A percentile compares a stretch with the other conserved stretches of the same genome.
Evolutionary conservation across 2,329 filamentous ascomycete genomes (phyloP).

Genomic region (Fusarium stilboides): DNA sequence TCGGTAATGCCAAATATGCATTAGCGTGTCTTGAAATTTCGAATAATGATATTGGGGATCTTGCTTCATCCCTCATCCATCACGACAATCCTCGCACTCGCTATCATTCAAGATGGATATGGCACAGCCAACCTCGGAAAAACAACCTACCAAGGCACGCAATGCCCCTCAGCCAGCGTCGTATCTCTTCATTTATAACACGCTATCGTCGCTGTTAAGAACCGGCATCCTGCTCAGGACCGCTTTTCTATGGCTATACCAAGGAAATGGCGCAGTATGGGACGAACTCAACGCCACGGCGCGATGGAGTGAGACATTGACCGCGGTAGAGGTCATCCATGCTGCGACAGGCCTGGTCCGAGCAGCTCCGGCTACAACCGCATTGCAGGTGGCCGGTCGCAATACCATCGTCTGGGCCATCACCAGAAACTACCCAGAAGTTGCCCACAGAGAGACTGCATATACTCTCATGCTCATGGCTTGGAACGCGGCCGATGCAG

Average conservation of each 20-base stretch:
- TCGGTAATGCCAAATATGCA: slow-evolving; percentile 18
- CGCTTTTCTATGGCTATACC: slow-evolving; percentile 19
- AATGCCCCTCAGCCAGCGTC: not conserved
- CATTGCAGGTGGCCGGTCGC: slow-evolving; percentile 41
- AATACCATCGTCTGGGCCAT: slow-evolving; percentile 48
- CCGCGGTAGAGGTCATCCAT: slow-evolving; percentile 33
- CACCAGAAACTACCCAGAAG: slow-evolving; percentile 41
- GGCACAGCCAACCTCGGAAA: not conserved
- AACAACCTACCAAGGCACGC: not conserved
- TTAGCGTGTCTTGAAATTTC: slow-evolving; percentile 1
- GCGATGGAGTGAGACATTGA: slow-evolving; percentile 41
- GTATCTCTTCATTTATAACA: slow-evolving; percentile 40
- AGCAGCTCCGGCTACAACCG: slow-evolving; percentile 37
- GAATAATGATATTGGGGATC: not conserved
- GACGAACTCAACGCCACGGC: slow-evolving; percentile 29
- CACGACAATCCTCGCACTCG: not conserved
- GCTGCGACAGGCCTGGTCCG: slow-evolving; percentile 33
- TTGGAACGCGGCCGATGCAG: slow-evolving; percentile 42
- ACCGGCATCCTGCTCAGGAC: slow-evolving; percentile 23
- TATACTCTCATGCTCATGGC: slow-evolving; percentile 42
- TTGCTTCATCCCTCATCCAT: not conserved
- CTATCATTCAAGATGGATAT: slow-evolving; percentile 18
- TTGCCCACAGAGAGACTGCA: slow-evolving; percentile 27
- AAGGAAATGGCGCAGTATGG: slow-evolving; percentile 38
- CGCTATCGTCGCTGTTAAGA: slow-evolving; percentile 25